These are phyloP conservation scores for Zostera marina DNA, from an alignment of 116 monocot genomes.

Conservation along the genomic window DNA sequence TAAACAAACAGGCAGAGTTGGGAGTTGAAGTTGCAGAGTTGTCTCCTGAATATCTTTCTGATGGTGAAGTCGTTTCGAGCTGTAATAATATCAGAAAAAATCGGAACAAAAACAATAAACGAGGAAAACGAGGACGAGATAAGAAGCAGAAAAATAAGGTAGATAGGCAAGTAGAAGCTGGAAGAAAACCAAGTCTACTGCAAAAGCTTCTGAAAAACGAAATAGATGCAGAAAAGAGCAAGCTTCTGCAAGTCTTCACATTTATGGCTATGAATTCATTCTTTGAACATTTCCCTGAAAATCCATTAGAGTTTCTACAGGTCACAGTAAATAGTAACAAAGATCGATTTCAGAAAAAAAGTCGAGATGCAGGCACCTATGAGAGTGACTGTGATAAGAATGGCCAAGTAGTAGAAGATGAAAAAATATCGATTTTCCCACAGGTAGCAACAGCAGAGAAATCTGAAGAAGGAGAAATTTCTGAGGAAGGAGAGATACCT, in stretches of 20 bases:
- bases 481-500: too few species aligned
- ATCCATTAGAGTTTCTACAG: constrained; percentile 37
- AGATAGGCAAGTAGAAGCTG: neutral
- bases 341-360: too few species aligned
- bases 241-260: constrained; percentile 62
- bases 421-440: too few species aligned
- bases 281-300: constrained; percentile 41
- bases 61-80: constrained; percentile 4
- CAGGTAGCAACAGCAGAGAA: too few species aligned
- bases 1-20: constrained; percentile 73
- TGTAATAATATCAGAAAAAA: constrained; percentile 1
- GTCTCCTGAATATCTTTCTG: constrained; percentile 46
- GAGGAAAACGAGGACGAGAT: constrained; percentile 17
- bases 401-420: too few species aligned
- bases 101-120: constrained; percentile 28
- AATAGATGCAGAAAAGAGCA: constrained; percentile 56
- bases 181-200: constrained; percentile 57
- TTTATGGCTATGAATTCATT: constrained; percentile 81
- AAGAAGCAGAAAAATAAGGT: constrained; percentile 22
- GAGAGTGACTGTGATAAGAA: too few species aligned
- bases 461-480: too few species aligned
- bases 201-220: constrained; percentile 72
- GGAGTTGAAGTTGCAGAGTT: constrained; percentile 86
- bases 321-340: constrained; percentile 8
- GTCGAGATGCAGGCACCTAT: too few species aligned